A percentile compares a stretch with the other conserved stretches of the same genome.
phyloP scores from a whole-genome alignment of 2,329 filamentous ascomycete genomes.

The Pseudocercospora cruenta region DNA sequence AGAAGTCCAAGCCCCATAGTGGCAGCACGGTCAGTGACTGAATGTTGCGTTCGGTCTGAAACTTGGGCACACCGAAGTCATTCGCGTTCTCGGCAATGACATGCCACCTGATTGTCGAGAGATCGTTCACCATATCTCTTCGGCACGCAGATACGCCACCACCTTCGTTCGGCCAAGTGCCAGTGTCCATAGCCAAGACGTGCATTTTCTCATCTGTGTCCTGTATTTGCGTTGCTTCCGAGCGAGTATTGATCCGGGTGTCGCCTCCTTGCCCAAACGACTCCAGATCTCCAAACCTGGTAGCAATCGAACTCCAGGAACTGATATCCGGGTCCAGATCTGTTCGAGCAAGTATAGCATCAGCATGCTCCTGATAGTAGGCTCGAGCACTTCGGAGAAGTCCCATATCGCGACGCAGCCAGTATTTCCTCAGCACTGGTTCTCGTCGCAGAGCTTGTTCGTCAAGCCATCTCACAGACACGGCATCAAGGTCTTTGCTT shows the following conservation, averaged over 20 bases:
- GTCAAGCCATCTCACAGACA: constrained; percentile 15
- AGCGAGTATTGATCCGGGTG: constrained; percentile 55
- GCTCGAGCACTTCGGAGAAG: constrained; percentile 11
- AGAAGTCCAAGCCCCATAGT: constrained; percentile 48
- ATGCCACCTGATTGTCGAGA: constrained; percentile 48
- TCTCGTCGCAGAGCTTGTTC: constrained; percentile 12
- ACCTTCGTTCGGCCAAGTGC: constrained; percentile 49
- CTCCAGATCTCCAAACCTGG: constrained; percentile 56
- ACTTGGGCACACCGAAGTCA: constrained; percentile 48
- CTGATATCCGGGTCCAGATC: constrained; percentile 57
- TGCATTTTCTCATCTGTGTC: constrained; percentile 45
- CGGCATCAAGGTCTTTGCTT: constrained; percentile 12
- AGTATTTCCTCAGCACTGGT: constrained; percentile 8
- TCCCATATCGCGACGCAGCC: constrained; percentile 13
- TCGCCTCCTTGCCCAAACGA: constrained; percentile 59
- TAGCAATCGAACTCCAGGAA: constrained; percentile 56
- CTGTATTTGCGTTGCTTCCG: constrained; percentile 49
- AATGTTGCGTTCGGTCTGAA: constrained; percentile 49
- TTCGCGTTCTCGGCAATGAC: constrained; percentile 49
- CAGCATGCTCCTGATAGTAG: constrained; percentile 50
- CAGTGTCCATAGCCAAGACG: constrained; percentile 47
- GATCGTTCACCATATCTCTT: constrained; percentile 48
- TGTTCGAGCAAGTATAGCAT: constrained; percentile 55
- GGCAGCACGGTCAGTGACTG: constrained; percentile 48
- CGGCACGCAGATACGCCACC: constrained; percentile 49